Evolutionary conservation across 78 protist genomes (phyloP), one percentile per base, ranked within the genome.

Genomic region (slime mould (Dictyostelium discoideum)): DNA sequence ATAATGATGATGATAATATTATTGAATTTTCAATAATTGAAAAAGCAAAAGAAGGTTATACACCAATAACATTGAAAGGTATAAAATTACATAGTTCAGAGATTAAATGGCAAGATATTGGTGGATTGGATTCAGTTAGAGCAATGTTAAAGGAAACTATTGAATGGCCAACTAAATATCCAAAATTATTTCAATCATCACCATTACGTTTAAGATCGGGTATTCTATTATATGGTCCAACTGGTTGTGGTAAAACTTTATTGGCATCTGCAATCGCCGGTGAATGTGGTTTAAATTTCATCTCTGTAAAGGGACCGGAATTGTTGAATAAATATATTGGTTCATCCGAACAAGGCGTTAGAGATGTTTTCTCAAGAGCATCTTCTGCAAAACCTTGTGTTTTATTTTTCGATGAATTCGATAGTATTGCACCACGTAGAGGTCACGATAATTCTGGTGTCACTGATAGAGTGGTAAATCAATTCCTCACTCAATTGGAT

Each of bases 401-500:
- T 22, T 77, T 99, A 32, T 99, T 99, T 81, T 98, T 99, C 16
- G 99, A 99, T 78, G 99, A 99, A 54, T 97, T 98, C 65, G 99
- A 98, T 20, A 86, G 99, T 6, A 77, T 98, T 29, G 99, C 99
- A 0, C 98, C 98, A 1, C 46, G 96, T 37, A 54, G 98, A 24
- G 97, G 98, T 5, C 96, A 93, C 69, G 98, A 96, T 85, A 85
- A 67, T 48, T 93, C 99, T 0, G 99, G 98, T 40, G 99, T 98
- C 5, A 98, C 99, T 8, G 99, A 98, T 92, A 90, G 99, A 3
- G 99, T 99, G 8, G 99, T 99, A 74, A 99, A 99, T 84, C 98
- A 97, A 63, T 94, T 99, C 14, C 93, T 99, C 18, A 96, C 98
- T 29, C 93, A 97, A 40, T 93, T 99, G 9, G 99, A 99, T 65